Evolutionary conservation across 2,329 filamentous ascomycete species (phyloP).

Genomic region (Cladosporium halotolerans): DNA sequence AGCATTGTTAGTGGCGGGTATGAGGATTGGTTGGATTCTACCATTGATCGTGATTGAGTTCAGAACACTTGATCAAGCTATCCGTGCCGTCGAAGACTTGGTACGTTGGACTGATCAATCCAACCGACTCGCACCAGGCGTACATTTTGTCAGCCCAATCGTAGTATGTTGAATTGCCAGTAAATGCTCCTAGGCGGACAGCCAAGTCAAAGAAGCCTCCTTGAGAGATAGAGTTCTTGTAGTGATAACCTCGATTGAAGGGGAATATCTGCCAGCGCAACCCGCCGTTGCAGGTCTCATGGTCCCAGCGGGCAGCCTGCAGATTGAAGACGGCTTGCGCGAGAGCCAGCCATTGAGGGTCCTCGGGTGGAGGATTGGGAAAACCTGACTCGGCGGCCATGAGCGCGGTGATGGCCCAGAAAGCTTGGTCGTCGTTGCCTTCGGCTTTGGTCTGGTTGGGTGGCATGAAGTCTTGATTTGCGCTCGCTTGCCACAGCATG

Average conservation of each 20-base stretch:
- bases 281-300: slow-evolving; percentile 31
- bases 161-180: slow-evolving; percentile 48
- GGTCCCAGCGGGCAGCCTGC: slow-evolving; percentile 34
- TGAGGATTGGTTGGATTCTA: not conserved
- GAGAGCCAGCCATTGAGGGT: slow-evolving; percentile 40
- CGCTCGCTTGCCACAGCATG: slow-evolving; percentile 54
- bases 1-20: slow-evolving; percentile 21
- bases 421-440: slow-evolving; percentile 51
- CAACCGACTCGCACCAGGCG: slow-evolving; percentile 41
- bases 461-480: slow-evolving; percentile 55
- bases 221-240: slow-evolving; percentile 47
- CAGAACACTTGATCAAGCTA: slow-evolving; percentile 39
- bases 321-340: slow-evolving; percentile 38
- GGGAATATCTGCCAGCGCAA: slow-evolving; percentile 36
- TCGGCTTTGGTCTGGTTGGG: slow-evolving; percentile 31
- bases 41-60: slow-evolving; percentile 43
- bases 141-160: slow-evolving; percentile 53
- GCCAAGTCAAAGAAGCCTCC: slow-evolving; percentile 48
- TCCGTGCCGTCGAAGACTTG: slow-evolving; percentile 44
- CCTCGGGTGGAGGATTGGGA: slow-evolving; percentile 33
- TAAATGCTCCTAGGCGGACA: slow-evolving; percentile 35
- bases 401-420: slow-evolving; percentile 53
- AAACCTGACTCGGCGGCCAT: slow-evolving; percentile 49
- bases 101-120: slow-evolving; percentile 51
- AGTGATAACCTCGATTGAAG: slow-evolving; percentile 45